These are phyloP conservation scores for Mortierella alpina DNA, from an alignment of 192 early-diverging fungal genomes.

Conservation along the genomic window DNA sequence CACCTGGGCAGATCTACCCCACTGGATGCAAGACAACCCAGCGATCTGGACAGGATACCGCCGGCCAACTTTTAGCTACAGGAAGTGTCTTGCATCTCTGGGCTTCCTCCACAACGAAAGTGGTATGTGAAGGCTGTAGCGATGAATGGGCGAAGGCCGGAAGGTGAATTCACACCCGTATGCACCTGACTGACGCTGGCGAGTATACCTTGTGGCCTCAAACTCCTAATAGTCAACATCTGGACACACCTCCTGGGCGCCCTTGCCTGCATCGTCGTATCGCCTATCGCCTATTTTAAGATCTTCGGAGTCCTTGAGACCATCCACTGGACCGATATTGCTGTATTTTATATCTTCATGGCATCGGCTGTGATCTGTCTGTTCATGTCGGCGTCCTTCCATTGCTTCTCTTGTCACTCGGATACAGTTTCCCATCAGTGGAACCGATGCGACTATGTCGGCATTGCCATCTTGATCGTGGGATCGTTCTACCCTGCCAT, in stretches of 20 bases:
- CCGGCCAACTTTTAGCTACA: constrained; percentile 78
- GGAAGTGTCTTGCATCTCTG: constrained; percentile 77
- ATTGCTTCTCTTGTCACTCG: constrained; percentile 89
- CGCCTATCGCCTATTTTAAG: constrained; percentile 59
- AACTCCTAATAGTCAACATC: constrained; percentile 73
- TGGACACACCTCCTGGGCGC: constrained; percentile 87
- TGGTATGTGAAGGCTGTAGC: constrained; percentile 57
- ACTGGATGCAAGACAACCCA: constrained; percentile 88
- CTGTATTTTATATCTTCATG: constrained; percentile 81
- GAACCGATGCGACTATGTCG: constrained; percentile 95
- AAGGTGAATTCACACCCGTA: not conserved
- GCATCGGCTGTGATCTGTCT: constrained; percentile 82
- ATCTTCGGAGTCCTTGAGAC: constrained; percentile 55
- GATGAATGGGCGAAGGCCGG: not conserved
- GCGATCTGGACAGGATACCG: constrained; percentile 87
- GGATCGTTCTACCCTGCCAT: constrained; percentile 65
- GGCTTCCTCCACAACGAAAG: constrained; percentile 93
- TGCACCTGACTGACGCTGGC: not conserved
- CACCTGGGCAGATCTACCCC: constrained; percentile 66
- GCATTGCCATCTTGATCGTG: constrained; percentile 87
- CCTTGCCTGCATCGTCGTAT: constrained; percentile 63
- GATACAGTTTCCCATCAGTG: constrained; percentile 64
- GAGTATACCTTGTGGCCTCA: not conserved
- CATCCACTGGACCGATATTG: constrained; percentile 69
- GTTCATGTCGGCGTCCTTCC: constrained; percentile 82